These are phyloP conservation scores for Populus alba DNA, from an alignment of 345 rosid genomes.

Conservation along the genomic window DNA sequence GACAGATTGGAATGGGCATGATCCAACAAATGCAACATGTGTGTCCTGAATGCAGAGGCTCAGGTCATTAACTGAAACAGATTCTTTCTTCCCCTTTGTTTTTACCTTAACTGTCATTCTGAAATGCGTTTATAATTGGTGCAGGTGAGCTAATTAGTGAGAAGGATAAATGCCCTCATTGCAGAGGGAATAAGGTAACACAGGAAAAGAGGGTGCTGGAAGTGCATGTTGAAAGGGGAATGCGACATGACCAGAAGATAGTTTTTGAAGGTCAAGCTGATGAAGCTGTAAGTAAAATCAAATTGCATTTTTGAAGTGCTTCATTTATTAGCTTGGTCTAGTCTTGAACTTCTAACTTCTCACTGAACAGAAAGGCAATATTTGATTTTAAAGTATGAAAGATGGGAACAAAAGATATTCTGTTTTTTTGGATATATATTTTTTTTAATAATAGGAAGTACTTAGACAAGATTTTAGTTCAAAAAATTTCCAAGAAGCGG, in stretches of 20 bases:
- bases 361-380: not conserved
- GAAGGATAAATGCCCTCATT: slow-evolving; percentile 49
- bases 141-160: slow-evolving; percentile 56
- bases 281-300: slow-evolving; percentile 50
- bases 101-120: not conserved
- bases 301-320: not conserved
- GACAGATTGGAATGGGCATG: slow-evolving; percentile 50
- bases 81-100: not conserved
- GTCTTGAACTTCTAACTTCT: not conserved
- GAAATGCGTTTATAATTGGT: not conserved
- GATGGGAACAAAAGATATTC: not conserved
- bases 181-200: slow-evolving; percentile 47
- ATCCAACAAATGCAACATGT: slow-evolving; percentile 61
- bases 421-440: not conserved
- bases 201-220: slow-evolving; percentile 58
- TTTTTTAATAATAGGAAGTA: too few species aligned
- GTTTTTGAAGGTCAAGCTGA: slow-evolving; percentile 57
- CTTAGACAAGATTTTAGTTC: not conserved
- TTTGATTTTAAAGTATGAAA: not conserved
- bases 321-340: not conserved
- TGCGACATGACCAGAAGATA: slow-evolving; percentile 51
- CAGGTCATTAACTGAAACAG: slow-evolving; percentile 25
- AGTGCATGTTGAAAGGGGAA: slow-evolving; percentile 61
- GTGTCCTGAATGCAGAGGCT: slow-evolving; percentile 56
- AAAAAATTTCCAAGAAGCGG: not conserved